Conservation (phyloP, 805 yeast species). For the Lipomyces chichibuensis region DNA sequence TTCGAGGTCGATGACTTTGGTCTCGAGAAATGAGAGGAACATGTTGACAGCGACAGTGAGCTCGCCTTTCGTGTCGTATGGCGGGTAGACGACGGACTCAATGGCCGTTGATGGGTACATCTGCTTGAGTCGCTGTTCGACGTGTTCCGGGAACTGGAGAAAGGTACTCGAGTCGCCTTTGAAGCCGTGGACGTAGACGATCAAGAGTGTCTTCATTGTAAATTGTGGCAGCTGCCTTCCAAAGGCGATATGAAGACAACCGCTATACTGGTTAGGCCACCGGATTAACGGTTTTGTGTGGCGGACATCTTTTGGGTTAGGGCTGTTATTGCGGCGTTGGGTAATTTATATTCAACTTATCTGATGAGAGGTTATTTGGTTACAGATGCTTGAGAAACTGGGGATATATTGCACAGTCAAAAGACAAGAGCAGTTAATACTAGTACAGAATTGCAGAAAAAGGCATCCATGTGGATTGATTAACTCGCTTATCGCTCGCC, state of each 20-base stretch:
- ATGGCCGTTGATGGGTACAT: neutral
- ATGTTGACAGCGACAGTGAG: slow-evolving; percentile 20
- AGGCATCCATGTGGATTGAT: neutral
- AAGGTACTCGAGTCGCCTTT: slow-evolving; percentile 32
- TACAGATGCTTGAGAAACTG: neutral
- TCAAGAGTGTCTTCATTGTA: slow-evolving; percentile 23
- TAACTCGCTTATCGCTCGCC: too few species aligned
- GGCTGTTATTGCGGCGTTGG: neutral
- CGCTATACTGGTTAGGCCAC: neutral
- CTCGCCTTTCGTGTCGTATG: slow-evolving; percentile 31
- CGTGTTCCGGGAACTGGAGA: slow-evolving; percentile 24
- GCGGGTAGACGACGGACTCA: slow-evolving; percentile 25
- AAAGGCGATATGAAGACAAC: neutral
- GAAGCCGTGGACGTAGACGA: slow-evolving; percentile 34
- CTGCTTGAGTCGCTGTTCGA: slow-evolving; percentile 15
- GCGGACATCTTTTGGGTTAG: neutral
- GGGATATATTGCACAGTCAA: neutral
- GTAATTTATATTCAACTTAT: too few species aligned
- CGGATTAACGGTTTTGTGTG: too few species aligned
- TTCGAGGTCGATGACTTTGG: slow-evolving; percentile 30
- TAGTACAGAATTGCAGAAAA: neutral
- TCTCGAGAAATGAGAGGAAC: slow-evolving; percentile 19
- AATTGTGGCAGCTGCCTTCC: neutral
- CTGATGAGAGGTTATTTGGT: neutral
- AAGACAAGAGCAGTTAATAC: neutral